Evolutionary conservation across 345 rosid species (phyloP), one percentile per base, ranked within the genome.

Genomic region (Raphanus raphanistrum): DNA sequence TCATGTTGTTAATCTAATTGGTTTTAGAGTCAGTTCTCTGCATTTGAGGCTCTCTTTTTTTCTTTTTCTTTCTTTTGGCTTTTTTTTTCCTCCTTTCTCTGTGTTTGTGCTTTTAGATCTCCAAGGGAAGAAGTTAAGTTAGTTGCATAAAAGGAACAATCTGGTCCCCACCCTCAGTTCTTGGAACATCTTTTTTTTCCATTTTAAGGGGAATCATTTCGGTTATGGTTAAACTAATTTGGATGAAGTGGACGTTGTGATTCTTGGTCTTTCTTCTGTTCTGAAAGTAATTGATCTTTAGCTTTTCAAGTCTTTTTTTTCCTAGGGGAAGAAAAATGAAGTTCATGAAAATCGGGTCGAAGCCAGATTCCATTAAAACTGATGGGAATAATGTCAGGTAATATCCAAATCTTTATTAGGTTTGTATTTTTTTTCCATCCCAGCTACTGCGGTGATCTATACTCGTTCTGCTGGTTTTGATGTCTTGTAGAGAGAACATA

Each of bases 281-380:
- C 48, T 62, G 8, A 7, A 3, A 73, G 63, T 25, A 4, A 31
- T 32, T 73, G 64, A n/a, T 68, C 59, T 61, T 72, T 55, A 54
- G 61, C 69, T 74, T 43, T 79, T 62, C 7, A 63, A 74, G 70
- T 59, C 52, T 9, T 16, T 57, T 48, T 57, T 60, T n/a, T 28
- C 50, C 50, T 71, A 57, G 36, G n/a, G 17, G 36, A 33, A 52
- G 71, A 87, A 60, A 84, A 75, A 93, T 93, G 98, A 93, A 90
- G 97, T 93, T 93, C 58, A 93, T 93, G 98, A 93, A 93, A 77
- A 88, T 93, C 64, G 97, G 98, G 73, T 93, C 98, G 0, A 93
- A 90, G 84, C 86, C 89, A 7, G 94, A 93, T 82, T 76, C 88
- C 6, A 83, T 93, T 58, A 93, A 89, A 82, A 76, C 81, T 0